Evolutionary conservation across 805 yeast species (phyloP).

Genomic region (Candida boidinii): DNA sequence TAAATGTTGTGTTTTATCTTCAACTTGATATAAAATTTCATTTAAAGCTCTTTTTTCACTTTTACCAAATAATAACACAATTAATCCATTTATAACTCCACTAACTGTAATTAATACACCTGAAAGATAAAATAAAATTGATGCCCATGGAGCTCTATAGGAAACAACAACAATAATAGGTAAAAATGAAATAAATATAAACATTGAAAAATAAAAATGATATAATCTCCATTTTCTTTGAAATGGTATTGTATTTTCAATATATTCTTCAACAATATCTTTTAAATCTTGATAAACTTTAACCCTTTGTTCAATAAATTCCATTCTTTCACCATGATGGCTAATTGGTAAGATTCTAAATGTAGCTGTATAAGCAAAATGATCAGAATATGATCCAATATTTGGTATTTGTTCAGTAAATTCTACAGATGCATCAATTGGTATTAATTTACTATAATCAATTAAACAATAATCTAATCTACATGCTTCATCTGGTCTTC

Average conservation of each 20-base stretch:
- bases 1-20: conserved; percentile 14
- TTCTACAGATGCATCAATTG: conserved; percentile 56
- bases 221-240: conserved; percentile 58
- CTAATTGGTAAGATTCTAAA: conserved; percentile 22
- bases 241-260: conserved; percentile 39
- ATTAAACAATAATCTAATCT: conserved; percentile 85
- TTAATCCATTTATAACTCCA: conserved; percentile 68
- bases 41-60: conserved; percentile 68
- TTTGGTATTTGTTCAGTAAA: conserved; percentile 64
- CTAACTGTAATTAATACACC: conserved; percentile 50
- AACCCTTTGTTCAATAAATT: conserved; percentile 5
- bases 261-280: conserved; percentile 35
- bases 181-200: conserved; percentile 41
- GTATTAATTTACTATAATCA: conserved; percentile 44
- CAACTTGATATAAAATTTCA: conserved; percentile 69
- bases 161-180: conserved; percentile 56
- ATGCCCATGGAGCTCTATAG: conserved; percentile 44
- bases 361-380: conserved; percentile 67
- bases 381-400: conserved; percentile 82
- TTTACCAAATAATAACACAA: conserved; percentile 72
- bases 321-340: neutral
- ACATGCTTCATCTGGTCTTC: conserved; percentile 62
- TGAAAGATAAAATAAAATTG: conserved; percentile 55
- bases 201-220: conserved; percentile 54
- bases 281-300: conserved; percentile 43